Base-by-base conservation (phyloP, 2,329 filamentous ascomycete genomes). In the Fusarium sp. region DNA sequence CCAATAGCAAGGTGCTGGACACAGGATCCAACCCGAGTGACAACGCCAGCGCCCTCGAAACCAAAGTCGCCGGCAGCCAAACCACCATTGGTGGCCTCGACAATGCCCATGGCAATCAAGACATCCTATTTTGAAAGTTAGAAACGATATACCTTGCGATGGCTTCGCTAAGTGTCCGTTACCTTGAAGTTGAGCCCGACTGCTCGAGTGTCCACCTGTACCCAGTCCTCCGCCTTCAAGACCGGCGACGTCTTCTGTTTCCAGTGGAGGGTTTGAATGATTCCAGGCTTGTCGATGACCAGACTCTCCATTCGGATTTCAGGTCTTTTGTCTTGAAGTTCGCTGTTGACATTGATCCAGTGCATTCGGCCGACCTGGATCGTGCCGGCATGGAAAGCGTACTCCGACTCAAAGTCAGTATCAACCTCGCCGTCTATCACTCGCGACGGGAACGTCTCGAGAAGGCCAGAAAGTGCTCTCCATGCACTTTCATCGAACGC, bases 71-170 rank as follows among this genome's bases (percentile, higher is more conserved):
- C 45, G 4, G 67, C 54, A 32, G 59, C 61, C 4, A 67, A 65
- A 9, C 69, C 60, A 3, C 40, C 33, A n/a, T 19, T 49, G 19
- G 33, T 49, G 43, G 52, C 52, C 43, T 55, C 52, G 20, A 78
- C 60, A 23, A 75, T 71, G 14, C 78, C 76, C 33, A 77, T 68
- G 6, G 80, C 78, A 14, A 76, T 71, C 15, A 82, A 70, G 17
- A 83, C 73, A 59, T 84, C 82, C 45, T 74, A 41, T 55, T 41
- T 49, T 49, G n/a, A 49, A 55, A 33, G 52, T 55, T 19, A 55
- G 43, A 40, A 41, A 49, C 25, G 4, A 55, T 55, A 13, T 25
- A 40, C 15, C 19, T 55, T 49, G 33, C 7, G 19, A 49, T 55
- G 25, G 15, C 11, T 41, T 49, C 43, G 20, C 35, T 25, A 23